Evolutionary conservation across 208 protist genomes (phyloP), one percentile per base, ranked within the genome.

Genomic region (Leishmania tarentolae): DNA sequence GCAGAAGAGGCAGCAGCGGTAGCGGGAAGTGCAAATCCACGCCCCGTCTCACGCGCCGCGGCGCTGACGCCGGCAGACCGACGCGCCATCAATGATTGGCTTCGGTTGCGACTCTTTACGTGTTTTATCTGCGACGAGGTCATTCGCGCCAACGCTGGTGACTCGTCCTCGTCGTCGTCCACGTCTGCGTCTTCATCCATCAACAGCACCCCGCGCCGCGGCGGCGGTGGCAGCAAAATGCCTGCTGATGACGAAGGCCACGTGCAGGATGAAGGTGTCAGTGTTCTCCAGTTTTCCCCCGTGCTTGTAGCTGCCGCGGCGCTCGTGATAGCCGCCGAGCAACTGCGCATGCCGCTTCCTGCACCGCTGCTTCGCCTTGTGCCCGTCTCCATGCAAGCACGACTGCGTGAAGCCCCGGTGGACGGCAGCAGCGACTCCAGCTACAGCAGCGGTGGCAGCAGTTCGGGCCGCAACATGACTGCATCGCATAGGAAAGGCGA

Each of bases 321-420:
- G 69, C 61, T 93, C 17, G 86, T 85, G 21, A 81, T 84, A 3
- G 86, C 88, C 7, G 90, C 92, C 42, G 86, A 92, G 82, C 75
- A 85, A 68, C 57, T 87, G 9, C 21, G 74, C 40, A 79, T 89
- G 76, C 66, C 82, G 3, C 87, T 94, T 21, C 91, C 91, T 24
- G 68, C 65, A 3, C 87, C 88, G 11, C 59, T 94, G 35, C 47
- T 85, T 37, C 77, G 81, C 2, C 70, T 92, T 37, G 79, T 93
- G 63, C 88, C 87, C 19, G 66, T 7, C 44, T 19, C 65, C 24
- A 53, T 84, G 31, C 71, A 79, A 15, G 76, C 81, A 5, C 77
- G 70, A 6, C 70, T 93, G 70, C 83, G 81, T 24, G 79, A 75
- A 42, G 35, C 35, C 28, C 75, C 70, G 31, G 37, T 19, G 15